Percentiles rank a stretch among this genome's conserved stretches.
Conservation (phyloP, 768 basidiomycete genomes). For the Melanogaster broomeanus region DNA sequence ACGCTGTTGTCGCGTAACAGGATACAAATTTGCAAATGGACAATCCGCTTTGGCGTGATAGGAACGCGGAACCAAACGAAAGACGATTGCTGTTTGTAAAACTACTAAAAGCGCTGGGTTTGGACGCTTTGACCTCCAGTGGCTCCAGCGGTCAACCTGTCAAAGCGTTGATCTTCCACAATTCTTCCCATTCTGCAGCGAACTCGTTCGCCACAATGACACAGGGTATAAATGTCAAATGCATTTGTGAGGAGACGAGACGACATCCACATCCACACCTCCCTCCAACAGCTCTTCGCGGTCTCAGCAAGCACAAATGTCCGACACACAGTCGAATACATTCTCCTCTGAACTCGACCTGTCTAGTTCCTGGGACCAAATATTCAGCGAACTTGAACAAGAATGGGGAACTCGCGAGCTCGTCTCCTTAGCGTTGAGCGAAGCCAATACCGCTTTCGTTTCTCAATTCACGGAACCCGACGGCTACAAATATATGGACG, state of each 20-base stretch:
- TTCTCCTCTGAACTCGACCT: not conserved
- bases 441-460: conserved; percentile 14
- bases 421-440: conserved; percentile 6
- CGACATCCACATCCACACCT: not conserved
- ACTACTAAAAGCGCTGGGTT: not conserved
- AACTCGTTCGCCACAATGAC: not conserved
- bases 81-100: not conserved
- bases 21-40: not conserved
- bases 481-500: conserved; percentile 1
- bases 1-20: too few species aligned
- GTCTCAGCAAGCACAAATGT: conserved; percentile 9
- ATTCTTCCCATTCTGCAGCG: not conserved
- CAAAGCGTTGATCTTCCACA: not conserved
- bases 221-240: not conserved
- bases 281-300: not conserved
- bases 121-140: not conserved
- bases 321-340: not conserved
- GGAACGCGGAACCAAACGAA: not conserved
- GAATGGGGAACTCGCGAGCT: not conserved
- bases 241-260: not conserved
- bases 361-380: conserved; percentile 3
- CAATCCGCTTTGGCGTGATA: not conserved
- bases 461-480: conserved; percentile 16
- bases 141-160: not conserved
- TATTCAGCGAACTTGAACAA: not conserved